Base-by-base conservation (phyloP, 2,329 filamentous ascomycete species). In the Pseudohalonectria lignicola region DNA sequence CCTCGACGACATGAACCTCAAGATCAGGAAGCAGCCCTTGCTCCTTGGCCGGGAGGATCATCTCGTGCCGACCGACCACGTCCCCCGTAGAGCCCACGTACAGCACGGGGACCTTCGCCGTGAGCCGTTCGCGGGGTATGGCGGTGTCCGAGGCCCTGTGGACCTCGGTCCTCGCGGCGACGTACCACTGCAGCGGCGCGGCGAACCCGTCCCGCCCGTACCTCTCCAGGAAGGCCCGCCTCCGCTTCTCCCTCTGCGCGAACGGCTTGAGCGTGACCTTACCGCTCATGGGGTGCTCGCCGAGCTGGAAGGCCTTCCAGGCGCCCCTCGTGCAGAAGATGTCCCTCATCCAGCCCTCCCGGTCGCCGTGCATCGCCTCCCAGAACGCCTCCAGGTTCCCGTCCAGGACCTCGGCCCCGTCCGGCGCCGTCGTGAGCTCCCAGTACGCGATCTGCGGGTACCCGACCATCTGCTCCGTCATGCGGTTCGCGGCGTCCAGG, bases 391-490 rank as follows among this genome's bases (percentile, higher is more conserved):
- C 62, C 1, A 61, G 41, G 39, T 66, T 56, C 20, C 45, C 41
- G 6, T 54, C 49, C 21, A 70, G 48, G n/a, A 69, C 31, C 1
- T 47, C 46, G 2, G 55, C 45, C 7, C n/a, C 34, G 28, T 68
- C 63, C 0, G 55, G 48, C 1, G 59, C 51, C 2, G 20, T 36
- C 1, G 52, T 53, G 21, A 70, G 56, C 36, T 64, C 47, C 64
- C 65, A 70, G 53, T 71, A 72, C 21, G 54, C 50, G 31, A 53
- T 59, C 2, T 51, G 21, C 3, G 56, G 51, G 32, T 56, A 54
- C 10, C 67, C 67, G 18, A 61, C 54, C 0, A 35, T 28, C 39
- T 57, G 41, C 29, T 56, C 45, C 1, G 54, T 56, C 9, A 47
- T 8, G 6, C 45, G 46, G 40, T 63, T 63, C 1, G 49, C 39